Base-by-base conservation (phyloP, 2,329 filamentous ascomycete genomes). In the Hawksworthiomyces lignivorus region DNA sequence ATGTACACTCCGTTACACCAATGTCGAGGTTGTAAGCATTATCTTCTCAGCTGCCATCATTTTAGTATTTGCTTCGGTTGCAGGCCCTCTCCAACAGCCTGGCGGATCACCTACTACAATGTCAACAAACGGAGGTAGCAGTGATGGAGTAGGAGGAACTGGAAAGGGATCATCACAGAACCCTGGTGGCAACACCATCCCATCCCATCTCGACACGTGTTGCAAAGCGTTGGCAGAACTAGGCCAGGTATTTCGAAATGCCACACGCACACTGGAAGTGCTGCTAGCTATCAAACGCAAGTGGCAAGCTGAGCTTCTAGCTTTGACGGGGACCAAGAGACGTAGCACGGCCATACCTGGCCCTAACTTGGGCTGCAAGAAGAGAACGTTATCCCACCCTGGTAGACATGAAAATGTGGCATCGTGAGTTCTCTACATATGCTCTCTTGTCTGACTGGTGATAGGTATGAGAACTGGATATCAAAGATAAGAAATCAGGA, bases 31-130 rank as follows among this genome's bases (percentile, higher is more conserved):
- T 0, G 62, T 65, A 7, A 58, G 61, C 11, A 63, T 67, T 17
- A 63, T 65, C 10, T 65, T 65, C 49, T 63, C 61, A 17, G 64
- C 64, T 1, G 63, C 64, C 2, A 51, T 67, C 19, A 54, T 60
- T n/a, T 41, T 60, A 11, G 51, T 57, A 17, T 58, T 55, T 43
- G 54, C 54, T 8, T 50, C 52, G 10, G 47, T 58, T 8, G 24
- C 24, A 8, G 24, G 24, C 24, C 24, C 24, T 8, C 24, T 12
- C 12, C 24, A 26, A 12, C 24, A 8, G 3, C 8, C 24, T 8
- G 24, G 24, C 24, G 24, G 24, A 8, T 26, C 24, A 12, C 24
- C 24, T 8, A 26, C 20, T 8, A 12, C 8, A 8, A 26, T 12
- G 24, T 8, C 8, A 8, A 12, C 2, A 8, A 12, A 12, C 24